Evolutionary conservation across 2,329 filamentous ascomycete genomes (phyloP).

Genomic region (Colletotrichum gloeosporioides): DNA sequence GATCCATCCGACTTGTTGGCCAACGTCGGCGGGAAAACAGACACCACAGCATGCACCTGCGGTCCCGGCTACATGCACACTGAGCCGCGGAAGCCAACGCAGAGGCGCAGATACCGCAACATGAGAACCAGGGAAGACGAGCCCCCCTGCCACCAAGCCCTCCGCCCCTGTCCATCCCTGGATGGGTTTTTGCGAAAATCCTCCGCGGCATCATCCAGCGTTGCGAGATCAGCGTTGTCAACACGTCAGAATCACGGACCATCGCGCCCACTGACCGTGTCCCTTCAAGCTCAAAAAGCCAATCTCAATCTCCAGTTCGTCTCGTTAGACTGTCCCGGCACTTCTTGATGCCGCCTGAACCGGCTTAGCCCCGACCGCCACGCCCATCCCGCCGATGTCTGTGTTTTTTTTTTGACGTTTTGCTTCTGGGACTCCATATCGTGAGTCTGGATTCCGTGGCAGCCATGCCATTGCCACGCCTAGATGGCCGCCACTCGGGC

Average conservation of each 20-base stretch:
- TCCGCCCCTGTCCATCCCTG: not conserved
- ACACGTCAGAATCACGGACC: conserved; percentile 16
- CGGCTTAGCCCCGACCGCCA: conserved; percentile 6
- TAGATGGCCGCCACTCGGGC: not conserved
- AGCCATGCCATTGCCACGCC: not conserved
- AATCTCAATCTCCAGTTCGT: conserved; percentile 16
- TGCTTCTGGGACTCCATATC: not conserved
- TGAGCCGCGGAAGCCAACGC: not conserved
- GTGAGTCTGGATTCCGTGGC: not conserved
- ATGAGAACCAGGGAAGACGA: not conserved
- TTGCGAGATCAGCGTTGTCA: conserved; percentile 19
- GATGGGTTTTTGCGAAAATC: conserved; percentile 1
- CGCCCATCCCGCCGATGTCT: not conserved
- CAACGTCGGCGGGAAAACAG: not conserved
- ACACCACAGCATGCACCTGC: not conserved
- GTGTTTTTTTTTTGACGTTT: not conserved
- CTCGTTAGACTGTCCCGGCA: not conserved
- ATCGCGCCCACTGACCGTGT: conserved; percentile 2
- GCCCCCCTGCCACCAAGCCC: not conserved
- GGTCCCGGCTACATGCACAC: not conserved
- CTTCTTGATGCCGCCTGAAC: conserved; percentile 8
- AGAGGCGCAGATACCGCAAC: not conserved
- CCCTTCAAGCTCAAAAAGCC: conserved; percentile 15
- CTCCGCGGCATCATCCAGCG: conserved; percentile 12
- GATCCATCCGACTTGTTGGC: not conserved